phyloP scores from a whole-genome alignment of 352 stramenopile genomes.

The Salisapilia sapeloensis region DNA sequence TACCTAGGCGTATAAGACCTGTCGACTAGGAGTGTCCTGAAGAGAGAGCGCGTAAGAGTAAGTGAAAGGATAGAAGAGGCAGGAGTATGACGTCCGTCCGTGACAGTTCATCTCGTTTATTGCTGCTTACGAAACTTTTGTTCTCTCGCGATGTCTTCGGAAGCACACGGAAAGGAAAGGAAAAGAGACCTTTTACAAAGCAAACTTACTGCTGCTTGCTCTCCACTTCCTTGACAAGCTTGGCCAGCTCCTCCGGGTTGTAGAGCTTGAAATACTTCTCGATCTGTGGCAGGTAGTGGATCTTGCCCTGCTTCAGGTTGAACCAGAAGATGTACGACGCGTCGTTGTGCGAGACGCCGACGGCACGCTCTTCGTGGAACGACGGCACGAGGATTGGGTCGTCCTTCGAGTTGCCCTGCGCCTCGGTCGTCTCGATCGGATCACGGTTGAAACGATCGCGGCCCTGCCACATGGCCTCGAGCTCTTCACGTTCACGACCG shows the following conservation, averaged over 20 bases:
- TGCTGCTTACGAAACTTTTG: too few species aligned
- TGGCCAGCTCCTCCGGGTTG: conserved; percentile 70
- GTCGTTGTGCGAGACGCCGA: conserved; percentile 80
- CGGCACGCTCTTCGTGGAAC: conserved; percentile 49
- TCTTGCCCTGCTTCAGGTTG: conserved; percentile 74
- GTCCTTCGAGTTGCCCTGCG: conserved; percentile 79
- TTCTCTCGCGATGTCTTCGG: too few species aligned
- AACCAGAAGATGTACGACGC: conserved; percentile 81
- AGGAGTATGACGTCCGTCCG: too few species aligned
- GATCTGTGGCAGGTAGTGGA: conserved; percentile 73
- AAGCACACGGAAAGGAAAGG: too few species aligned
- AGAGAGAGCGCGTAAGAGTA: too few species aligned
- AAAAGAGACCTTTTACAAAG: too few species aligned
- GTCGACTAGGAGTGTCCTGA: too few species aligned
- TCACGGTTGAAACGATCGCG: conserved; percentile 65
- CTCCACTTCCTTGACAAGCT: conserved; percentile 73
- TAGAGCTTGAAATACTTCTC: conserved; percentile 86
- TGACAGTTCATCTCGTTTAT: too few species aligned
- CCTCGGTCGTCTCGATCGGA: conserved; percentile 70
- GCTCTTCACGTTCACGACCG: conserved; percentile 55
- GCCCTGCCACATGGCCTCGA: conserved; percentile 54
- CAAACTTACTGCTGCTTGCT: conserved; percentile 53
- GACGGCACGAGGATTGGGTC: conserved; percentile 76
- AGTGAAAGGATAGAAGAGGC: too few species aligned
- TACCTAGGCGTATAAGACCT: too few species aligned